Conservation (phyloP, 1,284 basidiomycete species). For the Mycena citricolor region DNA sequence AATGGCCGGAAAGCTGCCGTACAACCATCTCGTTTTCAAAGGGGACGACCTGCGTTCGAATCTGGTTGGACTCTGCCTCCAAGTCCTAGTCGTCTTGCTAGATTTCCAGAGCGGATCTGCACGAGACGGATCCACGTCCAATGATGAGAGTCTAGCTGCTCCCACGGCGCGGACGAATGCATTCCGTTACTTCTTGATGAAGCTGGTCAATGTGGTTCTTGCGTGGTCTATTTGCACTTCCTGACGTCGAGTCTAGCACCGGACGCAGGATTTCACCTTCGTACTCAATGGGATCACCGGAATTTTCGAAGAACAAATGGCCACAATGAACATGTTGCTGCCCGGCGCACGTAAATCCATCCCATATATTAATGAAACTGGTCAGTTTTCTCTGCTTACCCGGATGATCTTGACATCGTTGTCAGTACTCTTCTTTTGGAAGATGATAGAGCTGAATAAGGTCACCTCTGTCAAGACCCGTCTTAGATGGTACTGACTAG, state of each 20-base stretch:
- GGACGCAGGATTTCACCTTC: conserved; percentile 84
- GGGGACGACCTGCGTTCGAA: conserved; percentile 74
- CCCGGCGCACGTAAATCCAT: conserved; percentile 82
- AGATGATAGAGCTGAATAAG: conserved; percentile 88
- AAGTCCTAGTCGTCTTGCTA: conserved; percentile 73
- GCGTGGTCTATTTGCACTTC: neutral
- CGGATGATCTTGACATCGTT: conserved; percentile 8
- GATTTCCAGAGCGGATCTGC: conserved; percentile 82
- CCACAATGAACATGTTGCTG: conserved; percentile 70
- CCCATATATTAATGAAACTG: conserved; percentile 79
- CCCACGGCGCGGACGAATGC: conserved; percentile 79
- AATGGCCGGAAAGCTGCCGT: conserved; percentile 72
- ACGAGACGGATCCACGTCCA: conserved; percentile 46
- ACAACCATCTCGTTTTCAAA: conserved; percentile 89
- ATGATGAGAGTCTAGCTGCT: conserved; percentile 43
- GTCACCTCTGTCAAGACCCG: conserved; percentile 38
- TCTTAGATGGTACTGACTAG: conserved; percentile 1
- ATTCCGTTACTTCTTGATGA: conserved; percentile 87
- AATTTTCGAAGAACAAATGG: conserved; percentile 74
- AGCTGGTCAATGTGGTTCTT: conserved; percentile 56
- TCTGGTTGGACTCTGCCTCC: conserved; percentile 71
- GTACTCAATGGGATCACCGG: conserved; percentile 72
- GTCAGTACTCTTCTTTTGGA: conserved; percentile 85
- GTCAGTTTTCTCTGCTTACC: conserved; percentile 14
- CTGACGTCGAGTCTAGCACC: conserved; percentile 57